Percentiles rank a stretch among this genome's conserved stretches.
Evolutionary conservation across 257 asterid species (phyloP).

Genomic region (Petunia axillaris): DNA sequence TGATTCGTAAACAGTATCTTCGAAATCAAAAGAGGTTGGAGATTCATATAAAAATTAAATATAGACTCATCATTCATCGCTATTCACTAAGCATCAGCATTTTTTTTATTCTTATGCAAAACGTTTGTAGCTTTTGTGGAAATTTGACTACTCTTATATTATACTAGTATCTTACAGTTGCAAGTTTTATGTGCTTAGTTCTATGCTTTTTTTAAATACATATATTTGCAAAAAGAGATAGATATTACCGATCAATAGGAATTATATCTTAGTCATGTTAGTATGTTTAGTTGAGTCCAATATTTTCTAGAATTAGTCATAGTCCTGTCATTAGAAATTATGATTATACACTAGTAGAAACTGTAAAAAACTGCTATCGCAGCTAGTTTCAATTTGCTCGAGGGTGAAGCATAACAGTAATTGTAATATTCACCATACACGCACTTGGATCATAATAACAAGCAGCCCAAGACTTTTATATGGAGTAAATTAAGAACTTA

Average conservation of each 20-base stretch:
- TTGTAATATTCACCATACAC: too few relatives aligned
- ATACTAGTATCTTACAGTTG: neutral
- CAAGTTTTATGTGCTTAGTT: neutral
- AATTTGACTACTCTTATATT: neutral
- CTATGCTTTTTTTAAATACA: neutral
- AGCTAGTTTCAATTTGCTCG: too few relatives aligned
- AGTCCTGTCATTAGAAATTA: neutral
- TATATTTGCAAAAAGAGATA: neutral
- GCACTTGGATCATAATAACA: too few relatives aligned
- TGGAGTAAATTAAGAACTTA: neutral
- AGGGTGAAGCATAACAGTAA: too few relatives aligned
- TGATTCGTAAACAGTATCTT: neutral
- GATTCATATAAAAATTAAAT: neutral
- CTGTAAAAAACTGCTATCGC: neutral
- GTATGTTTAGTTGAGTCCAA: too few relatives aligned
- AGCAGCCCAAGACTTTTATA: neutral
- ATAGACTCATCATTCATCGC: neutral
- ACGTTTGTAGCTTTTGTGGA: conserved; percentile 20
- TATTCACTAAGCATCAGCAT: neutral
- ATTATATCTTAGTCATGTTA: neutral
- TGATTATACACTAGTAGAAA: neutral
- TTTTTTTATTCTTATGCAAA: neutral
- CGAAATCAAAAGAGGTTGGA: neutral
- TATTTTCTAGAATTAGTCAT: too few relatives aligned
- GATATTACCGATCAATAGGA: neutral